Evolutionary conservation across 169 alveolate species (phyloP).

Genomic region (Theileria parva): DNA sequence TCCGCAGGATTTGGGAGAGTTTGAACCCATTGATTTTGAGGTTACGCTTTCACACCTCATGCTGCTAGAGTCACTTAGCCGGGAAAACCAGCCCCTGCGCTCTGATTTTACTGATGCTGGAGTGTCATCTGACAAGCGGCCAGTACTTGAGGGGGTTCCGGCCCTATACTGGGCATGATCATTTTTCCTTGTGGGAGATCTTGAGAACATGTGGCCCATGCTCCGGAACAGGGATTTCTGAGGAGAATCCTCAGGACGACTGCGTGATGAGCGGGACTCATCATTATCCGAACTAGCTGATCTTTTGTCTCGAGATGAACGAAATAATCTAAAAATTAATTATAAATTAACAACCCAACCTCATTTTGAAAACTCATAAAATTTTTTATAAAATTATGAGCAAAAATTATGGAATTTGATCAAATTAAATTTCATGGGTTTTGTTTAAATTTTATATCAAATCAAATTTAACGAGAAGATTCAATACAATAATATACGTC

Average conservation of each 20-base stretch:
- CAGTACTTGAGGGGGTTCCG: constrained; percentile 9
- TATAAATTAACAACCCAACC: not conserved
- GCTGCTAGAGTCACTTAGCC: constrained; percentile 33
- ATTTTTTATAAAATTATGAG: too few relatives aligned
- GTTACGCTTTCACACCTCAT: constrained; percentile 34
- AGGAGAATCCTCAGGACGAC: constrained; percentile 12
- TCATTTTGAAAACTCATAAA: not conserved
- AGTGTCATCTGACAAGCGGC: constrained; percentile 11
- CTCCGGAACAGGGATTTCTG: constrained; percentile 32
- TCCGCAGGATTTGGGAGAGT: constrained; percentile 14
- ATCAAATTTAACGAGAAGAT: too few relatives aligned
- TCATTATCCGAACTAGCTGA: constrained; percentile 23
- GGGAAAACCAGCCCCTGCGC: constrained; percentile 30
- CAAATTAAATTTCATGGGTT: too few relatives aligned
- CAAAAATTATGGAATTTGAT: too few relatives aligned
- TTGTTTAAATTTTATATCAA: too few relatives aligned
- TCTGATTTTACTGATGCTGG: constrained; percentile 1
- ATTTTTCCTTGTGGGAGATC: constrained; percentile 28
- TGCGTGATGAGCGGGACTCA: constrained; percentile 14
- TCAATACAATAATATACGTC: too few relatives aligned
- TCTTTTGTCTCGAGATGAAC: constrained; percentile 23
- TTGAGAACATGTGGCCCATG: constrained; percentile 31
- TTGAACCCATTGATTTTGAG: constrained; percentile 17
- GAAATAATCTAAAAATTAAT: constrained; percentile 8
- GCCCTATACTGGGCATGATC: constrained; percentile 3